Base-by-base conservation (phyloP, 2,329 filamentous ascomycete genomes). In the Ophiostoma australiae region DNA sequence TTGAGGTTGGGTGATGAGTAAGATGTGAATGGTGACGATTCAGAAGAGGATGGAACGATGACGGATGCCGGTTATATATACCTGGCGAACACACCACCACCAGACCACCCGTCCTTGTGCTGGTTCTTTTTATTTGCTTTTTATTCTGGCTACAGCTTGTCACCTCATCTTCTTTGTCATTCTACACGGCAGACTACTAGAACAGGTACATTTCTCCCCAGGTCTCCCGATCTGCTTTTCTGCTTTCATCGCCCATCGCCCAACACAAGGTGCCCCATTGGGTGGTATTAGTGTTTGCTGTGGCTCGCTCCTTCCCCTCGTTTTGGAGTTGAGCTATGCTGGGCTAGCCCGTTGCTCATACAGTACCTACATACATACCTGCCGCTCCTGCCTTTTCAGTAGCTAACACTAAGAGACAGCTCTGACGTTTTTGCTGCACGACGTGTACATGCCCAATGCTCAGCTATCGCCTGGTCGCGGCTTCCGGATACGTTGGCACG, bases 251-350 rank as follows among this genome's bases (percentile, higher is more conserved):
- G 52, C 58, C 33, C 61, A 58, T 23, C 35, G 44, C n/a, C 69
- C 67, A 33, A 69, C 37, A 63, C 68, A 72, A 65, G 37, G 52
- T 72, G 70, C 70, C 15, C 70, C 68, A 67, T 52, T 58, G 52
- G 44, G 44, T 48, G 44, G 44, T 20, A 39, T 39, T 13, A 39
- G 37, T 20, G 17, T 48, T 17, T 20, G 20, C 17, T n/a, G 55
- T 39, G 48, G 33, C 39, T 27, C 37, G 48, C 17, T 63, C 20
- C 37, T 55, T 58, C 63, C 70, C 70, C 33, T 48, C 70, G 58
- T 63, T 55, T 69, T 44, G 67, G 44, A 3, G 15, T 41, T 69
- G 58, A 37, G 61, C 61, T 65, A 37, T 58, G 52, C 52, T 58
- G 10, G 52, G 61, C 61, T 63, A 63, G 58, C 31, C 17, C 58